phyloP scores from a whole-genome alignment of 495 filamentous ascomycete genomes.

The Neurospora sp. region DNA sequence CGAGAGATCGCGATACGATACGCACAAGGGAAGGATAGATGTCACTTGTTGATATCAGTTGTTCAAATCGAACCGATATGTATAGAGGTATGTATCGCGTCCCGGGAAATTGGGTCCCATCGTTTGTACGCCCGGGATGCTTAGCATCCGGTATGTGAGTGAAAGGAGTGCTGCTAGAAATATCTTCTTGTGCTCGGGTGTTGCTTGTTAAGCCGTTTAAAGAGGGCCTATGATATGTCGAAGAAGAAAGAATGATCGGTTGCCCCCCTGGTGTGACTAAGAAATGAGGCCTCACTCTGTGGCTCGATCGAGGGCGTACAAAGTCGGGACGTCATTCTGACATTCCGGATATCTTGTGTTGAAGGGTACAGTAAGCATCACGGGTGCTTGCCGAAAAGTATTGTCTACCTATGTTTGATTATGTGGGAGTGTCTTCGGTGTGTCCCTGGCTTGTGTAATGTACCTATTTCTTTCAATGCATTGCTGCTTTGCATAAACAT shows the following conservation, averaged over 20 bases:
- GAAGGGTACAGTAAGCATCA: neutral
- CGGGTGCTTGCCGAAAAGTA: neutral
- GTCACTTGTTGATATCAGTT: neutral
- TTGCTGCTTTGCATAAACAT: neutral
- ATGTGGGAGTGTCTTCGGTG: neutral
- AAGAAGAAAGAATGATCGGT: neutral
- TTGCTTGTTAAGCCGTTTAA: neutral
- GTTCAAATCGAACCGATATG: neutral
- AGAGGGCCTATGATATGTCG: neutral
- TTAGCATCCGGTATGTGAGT: neutral
- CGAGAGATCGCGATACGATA: neutral
- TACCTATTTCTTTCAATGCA: neutral
- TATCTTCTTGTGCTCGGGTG: neutral
- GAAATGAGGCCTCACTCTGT: neutral
- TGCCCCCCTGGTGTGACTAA: neutral
- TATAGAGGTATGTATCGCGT: neutral
- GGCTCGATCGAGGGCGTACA: neutral
- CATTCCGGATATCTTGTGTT: neutral
- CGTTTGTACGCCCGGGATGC: neutral
- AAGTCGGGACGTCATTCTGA: neutral
- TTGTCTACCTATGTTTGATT: neutral
- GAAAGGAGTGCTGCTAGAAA: neutral
- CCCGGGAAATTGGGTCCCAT: neutral
- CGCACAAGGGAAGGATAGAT: neutral
- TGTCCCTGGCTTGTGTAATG: neutral